A percentile compares a stretch with the other conserved stretches of the same genome.
phyloP scores from a whole-genome alignment of 2,329 filamentous ascomycete genomes.

The Rhynchosporium secalis region DNA sequence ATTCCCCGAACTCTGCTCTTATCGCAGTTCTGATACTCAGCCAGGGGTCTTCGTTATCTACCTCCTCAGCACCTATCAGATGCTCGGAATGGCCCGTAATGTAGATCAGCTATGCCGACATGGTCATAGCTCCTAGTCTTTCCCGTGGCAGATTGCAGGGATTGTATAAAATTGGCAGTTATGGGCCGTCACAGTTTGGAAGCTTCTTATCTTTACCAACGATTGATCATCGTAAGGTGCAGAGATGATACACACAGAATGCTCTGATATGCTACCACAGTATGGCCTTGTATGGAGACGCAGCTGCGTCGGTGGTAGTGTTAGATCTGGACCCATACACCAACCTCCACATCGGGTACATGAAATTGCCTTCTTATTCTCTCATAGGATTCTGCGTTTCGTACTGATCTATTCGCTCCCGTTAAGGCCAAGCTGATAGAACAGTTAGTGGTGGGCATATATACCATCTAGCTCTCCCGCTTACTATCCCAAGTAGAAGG shows the following conservation, averaged over 20 bases:
- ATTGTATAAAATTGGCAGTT: slow-evolving; percentile 15
- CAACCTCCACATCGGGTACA: slow-evolving; percentile 5
- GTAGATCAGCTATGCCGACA: slow-evolving; percentile 14
- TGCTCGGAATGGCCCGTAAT: slow-evolving; percentile 15
- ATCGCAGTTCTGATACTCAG: slow-evolving; percentile 12
- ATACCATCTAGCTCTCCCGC: slow-evolving; percentile 16
- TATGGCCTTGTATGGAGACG: slow-evolving; percentile 3
- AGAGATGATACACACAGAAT: slow-evolving; percentile 1
- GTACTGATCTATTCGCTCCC: neutral
- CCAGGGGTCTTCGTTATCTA: slow-evolving; percentile 19
- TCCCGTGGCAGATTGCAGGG: slow-evolving; percentile 22
- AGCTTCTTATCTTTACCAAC: slow-evolving; percentile 20
- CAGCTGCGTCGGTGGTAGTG: neutral
- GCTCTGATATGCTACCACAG: slow-evolving; percentile 16
- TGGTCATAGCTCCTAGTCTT: slow-evolving; percentile 12
- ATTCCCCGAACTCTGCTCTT: slow-evolving; percentile 13
- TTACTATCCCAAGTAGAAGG: slow-evolving; percentile 5
- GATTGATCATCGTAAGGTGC: slow-evolving; percentile 11
- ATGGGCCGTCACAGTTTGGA: slow-evolving; percentile 16
- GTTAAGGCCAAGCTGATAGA: neutral
- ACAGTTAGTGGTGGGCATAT: slow-evolving; percentile 6
- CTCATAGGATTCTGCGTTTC: neutral
- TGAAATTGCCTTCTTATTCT: slow-evolving; percentile 2
- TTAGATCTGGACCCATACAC: slow-evolving; percentile 14
- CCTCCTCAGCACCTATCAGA: neutral